These are phyloP conservation scores for Hypoxylon sp. DNA, from an alignment of 2,329 filamentous ascomycete genomes.

Conservation along the genomic window DNA sequence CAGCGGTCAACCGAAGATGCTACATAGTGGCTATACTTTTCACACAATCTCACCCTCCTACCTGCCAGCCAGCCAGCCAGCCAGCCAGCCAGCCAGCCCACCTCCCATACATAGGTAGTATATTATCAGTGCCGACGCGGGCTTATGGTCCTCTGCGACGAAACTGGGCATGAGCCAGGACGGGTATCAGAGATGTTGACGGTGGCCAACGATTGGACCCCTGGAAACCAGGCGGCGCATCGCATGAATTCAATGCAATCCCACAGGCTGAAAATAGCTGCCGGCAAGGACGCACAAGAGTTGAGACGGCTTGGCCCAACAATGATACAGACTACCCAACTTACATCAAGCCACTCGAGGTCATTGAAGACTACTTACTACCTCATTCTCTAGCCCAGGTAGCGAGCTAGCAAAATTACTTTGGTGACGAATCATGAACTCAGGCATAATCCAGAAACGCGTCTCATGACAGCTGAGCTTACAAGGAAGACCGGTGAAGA, in stretches of 20 bases:
- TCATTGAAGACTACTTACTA: conserved; percentile 13
- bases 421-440: conserved; percentile 6
- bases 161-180: conserved; percentile 26
- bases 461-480: conserved; percentile 5
- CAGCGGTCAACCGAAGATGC: not conserved
- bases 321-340: conserved; percentile 19
- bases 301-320: conserved; percentile 29
- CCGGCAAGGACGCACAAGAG: conserved; percentile 15
- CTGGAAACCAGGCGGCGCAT: conserved; percentile 17
- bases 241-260: conserved; percentile 41
- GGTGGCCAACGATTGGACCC: conserved; percentile 20
- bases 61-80: too few species aligned
- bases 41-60: conserved; percentile 12
- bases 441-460: conserved; percentile 3
- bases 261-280: conserved; percentile 36
- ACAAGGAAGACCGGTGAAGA: not conserved
- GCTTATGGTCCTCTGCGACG: conserved; percentile 8
- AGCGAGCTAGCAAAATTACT: conserved; percentile 17
- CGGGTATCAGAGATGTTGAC: conserved; percentile 15
- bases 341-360: conserved; percentile 15
- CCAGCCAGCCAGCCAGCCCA: too few species aligned
- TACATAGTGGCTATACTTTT: not conserved
- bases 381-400: not conserved
- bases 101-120: too few species aligned
- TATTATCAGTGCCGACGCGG: not conserved